Evolutionary conservation across 805 yeast genomes (phyloP).

Genomic region (Metschnikowia lunata): DNA sequence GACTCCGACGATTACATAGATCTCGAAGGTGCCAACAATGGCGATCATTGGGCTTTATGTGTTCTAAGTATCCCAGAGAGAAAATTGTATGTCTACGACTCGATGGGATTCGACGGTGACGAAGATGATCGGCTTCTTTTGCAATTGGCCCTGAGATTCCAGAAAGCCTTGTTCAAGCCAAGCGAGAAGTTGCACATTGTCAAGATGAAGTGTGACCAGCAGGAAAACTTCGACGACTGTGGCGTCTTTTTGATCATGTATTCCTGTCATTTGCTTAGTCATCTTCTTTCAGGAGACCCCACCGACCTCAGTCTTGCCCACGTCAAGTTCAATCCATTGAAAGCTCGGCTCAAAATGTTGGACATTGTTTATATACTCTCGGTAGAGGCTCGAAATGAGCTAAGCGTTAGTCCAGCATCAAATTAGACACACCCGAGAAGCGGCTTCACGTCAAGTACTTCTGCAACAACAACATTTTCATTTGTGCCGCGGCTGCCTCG

Average conservation of each 20-base stretch:
- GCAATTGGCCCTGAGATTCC: constrained; percentile 21
- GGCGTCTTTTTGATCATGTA: constrained; percentile 46
- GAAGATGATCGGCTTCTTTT: constrained; percentile 27
- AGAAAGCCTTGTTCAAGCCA: constrained; percentile 20
- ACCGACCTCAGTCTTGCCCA: constrained; percentile 38
- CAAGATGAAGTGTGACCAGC: constrained; percentile 49
- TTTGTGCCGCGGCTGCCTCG: constrained; percentile 26
- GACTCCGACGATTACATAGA: constrained; percentile 36
- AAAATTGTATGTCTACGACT: constrained; percentile 55
- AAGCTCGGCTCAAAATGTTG: constrained; percentile 12
- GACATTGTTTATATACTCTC: constrained; percentile 8
- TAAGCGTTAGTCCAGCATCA: not conserved
- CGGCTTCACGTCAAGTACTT: constrained; percentile 17
- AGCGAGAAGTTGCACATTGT: constrained; percentile 23
- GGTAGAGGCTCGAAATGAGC: not conserved
- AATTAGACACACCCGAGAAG: not conserved
- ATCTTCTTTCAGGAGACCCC: constrained; percentile 22
- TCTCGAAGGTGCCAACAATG: constrained; percentile 55
- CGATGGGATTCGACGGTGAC: constrained; percentile 40
- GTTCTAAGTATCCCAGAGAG: constrained; percentile 47
- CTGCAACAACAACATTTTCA: constrained; percentile 24
- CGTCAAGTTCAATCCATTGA: constrained; percentile 44
- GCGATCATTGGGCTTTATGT: constrained; percentile 74
- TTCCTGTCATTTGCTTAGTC: constrained; percentile 28
- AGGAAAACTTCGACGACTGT: constrained; percentile 62